Evolutionary conservation across 805 yeast species (phyloP).

Genomic region (Saccharomycopsis fermentans): DNA sequence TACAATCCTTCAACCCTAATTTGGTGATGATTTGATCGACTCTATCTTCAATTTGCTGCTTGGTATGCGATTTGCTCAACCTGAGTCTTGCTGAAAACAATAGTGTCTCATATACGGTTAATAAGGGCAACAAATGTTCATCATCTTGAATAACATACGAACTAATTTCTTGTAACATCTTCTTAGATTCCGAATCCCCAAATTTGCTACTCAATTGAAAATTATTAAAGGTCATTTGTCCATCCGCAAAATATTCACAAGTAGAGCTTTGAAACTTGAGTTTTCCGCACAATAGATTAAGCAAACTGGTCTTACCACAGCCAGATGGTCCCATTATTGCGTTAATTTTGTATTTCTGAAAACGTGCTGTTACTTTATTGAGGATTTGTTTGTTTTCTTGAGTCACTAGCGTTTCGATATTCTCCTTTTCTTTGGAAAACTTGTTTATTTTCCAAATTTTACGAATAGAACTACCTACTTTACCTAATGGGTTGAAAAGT

Average conservation of each 20-base stretch:
- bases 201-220: constrained; percentile 10
- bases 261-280: constrained; percentile 30
- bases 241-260: constrained; percentile 26
- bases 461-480: neutral
- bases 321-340: constrained; percentile 81
- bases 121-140: constrained; percentile 53
- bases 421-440: neutral
- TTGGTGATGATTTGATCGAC: constrained; percentile 52
- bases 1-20: constrained; percentile 66
- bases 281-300: constrained; percentile 55
- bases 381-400: constrained; percentile 29
- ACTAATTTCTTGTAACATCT: constrained; percentile 35
- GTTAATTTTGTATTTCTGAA: constrained; percentile 47
- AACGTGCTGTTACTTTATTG: constrained; percentile 38
- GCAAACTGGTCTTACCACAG: constrained; percentile 61
- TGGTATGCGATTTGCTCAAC: constrained; percentile 32
- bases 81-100: constrained; percentile 62
- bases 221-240: constrained; percentile 36
- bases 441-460: constrained; percentile 6
- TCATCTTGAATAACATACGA: constrained; percentile 82
- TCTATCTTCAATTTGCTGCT: constrained; percentile 35
- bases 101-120: constrained; percentile 73
- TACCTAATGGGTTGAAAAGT: neutral
- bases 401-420: neutral
- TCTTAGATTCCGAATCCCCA: constrained; percentile 23